A percentile compares a stretch with the other conserved stretches of the same genome.
phyloP scores from a whole-genome alignment of 2,329 filamentous ascomycete genomes.

The Juglanconis sp. region DNA sequence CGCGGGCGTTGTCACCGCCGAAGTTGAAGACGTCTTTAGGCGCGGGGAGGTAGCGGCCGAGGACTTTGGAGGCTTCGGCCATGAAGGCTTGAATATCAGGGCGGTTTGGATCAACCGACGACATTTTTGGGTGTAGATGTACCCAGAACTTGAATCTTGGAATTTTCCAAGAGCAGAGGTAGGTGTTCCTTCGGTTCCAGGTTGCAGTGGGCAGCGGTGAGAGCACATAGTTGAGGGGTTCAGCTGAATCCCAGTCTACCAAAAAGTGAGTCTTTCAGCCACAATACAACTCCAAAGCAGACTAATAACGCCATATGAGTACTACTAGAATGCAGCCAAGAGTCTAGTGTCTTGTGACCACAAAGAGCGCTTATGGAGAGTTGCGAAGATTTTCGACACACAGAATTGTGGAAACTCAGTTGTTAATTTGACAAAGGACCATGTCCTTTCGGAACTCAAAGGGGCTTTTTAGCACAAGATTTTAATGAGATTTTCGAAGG shows the following conservation, averaged over 20 bases:
- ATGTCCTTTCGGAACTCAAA: too few relatives aligned
- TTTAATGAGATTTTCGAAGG: too few relatives aligned
- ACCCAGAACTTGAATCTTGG: background rate
- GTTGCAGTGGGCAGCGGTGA: too few relatives aligned
- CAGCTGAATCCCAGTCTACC: too few relatives aligned
- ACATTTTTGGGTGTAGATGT: constrained; percentile 10
- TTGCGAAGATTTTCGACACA: too few relatives aligned
- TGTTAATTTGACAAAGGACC: too few relatives aligned
- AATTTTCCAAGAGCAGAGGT: background rate
- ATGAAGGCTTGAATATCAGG: constrained; percentile 27
- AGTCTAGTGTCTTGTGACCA: background rate
- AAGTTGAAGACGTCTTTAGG: constrained; percentile 29
- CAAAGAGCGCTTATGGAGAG: background rate
- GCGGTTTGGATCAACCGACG: constrained; percentile 19
- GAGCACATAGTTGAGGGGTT: too few relatives aligned
- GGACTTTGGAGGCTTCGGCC: constrained; percentile 21
- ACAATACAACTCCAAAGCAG: background rate
- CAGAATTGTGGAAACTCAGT: too few relatives aligned
- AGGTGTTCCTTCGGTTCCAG: too few relatives aligned
- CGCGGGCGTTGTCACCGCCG: constrained; percentile 18
- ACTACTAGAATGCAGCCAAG: background rate
- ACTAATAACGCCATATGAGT: background rate
- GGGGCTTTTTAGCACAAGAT: too few relatives aligned
- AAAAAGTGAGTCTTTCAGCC: too few relatives aligned
- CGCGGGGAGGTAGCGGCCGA: constrained; percentile 20